These are phyloP conservation scores for Penicillium sp. DNA, from an alignment of 2,329 filamentous ascomycete species.

Conservation along the genomic window DNA sequence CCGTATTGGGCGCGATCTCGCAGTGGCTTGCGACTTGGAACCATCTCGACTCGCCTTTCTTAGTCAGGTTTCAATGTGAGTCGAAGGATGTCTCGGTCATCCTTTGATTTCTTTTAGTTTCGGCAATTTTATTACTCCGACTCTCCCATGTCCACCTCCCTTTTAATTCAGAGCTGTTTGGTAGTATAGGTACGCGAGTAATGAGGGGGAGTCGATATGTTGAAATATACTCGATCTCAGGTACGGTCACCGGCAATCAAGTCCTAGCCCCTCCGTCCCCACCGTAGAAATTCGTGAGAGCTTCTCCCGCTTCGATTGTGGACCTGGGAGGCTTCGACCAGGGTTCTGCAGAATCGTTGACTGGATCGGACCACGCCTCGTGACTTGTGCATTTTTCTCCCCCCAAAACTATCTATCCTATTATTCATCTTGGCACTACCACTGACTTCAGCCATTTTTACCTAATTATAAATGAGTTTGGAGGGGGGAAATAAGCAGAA, in stretches of 20 bases:
- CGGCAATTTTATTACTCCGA: not conserved
- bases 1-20: not conserved
- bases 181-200: too few species aligned
- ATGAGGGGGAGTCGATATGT: too few species aligned
- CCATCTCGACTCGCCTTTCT: conserved; percentile 1
- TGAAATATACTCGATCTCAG: not conserved
- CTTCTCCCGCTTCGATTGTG: conserved; percentile 46
- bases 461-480: conserved; percentile 14
- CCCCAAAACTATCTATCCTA: conserved; percentile 11
- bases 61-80: conserved; percentile 1
- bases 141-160: not conserved
- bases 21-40: not conserved
- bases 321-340: conserved; percentile 34
- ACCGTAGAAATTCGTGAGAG: conserved; percentile 39
- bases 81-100: not conserved
- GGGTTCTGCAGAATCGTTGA: conserved; percentile 31
- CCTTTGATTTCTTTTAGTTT: not conserved
- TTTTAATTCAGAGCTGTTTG: too few species aligned
- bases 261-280: conserved; percentile 32
- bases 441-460: not conserved
- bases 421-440: conserved; percentile 1
- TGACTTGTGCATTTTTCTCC: conserved; percentile 7
- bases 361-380: conserved; percentile 17
- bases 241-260: conserved; percentile 5
- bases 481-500: conserved; percentile 6